These are phyloP conservation scores for Dothideomycetes sp. DNA, from an alignment of 2,329 filamentous ascomycete species.

Conservation along the genomic window DNA sequence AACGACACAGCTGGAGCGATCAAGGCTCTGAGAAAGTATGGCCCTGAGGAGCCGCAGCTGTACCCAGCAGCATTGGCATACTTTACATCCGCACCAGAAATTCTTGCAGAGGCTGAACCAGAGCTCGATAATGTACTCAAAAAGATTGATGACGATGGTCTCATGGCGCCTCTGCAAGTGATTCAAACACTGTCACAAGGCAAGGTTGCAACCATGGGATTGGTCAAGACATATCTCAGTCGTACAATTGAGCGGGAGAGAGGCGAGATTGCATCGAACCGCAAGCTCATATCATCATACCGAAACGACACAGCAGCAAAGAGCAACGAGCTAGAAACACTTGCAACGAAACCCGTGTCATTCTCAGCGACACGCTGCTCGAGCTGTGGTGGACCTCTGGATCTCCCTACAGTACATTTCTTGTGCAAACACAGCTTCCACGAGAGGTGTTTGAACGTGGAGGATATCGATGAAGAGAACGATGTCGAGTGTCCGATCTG, in stretches of 20 bases:
- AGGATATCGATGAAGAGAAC: conserved; percentile 43
- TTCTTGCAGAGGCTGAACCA: conserved; percentile 76
- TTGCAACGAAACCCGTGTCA: conserved; percentile 70
- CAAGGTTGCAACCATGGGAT: conserved; percentile 88
- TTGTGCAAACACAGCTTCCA: conserved; percentile 97
- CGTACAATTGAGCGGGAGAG: conserved; percentile 83
- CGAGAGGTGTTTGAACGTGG: conserved; percentile 69
- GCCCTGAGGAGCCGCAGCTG: conserved; percentile 77
- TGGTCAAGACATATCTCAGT: conserved; percentile 87
- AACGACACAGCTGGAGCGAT: conserved; percentile 88
- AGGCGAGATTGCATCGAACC: conserved; percentile 72
- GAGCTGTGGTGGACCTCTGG: conserved; percentile 67
- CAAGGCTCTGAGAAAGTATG: conserved; percentile 83
- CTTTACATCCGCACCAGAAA: conserved; percentile 73
- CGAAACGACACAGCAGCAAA: conserved; percentile 74
- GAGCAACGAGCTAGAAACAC: conserved; percentile 64
- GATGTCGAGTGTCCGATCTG: conserved; percentile 79
- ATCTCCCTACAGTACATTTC: conserved; percentile 89
- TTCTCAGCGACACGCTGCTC: conserved; percentile 88
- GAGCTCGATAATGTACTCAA: conserved; percentile 72
- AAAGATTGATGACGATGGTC: conserved; percentile 79
- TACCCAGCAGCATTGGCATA: conserved; percentile 90
- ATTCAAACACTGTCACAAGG: conserved; percentile 79
- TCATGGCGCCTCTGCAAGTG: conserved; percentile 94
- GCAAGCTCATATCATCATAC: conserved; percentile 73